Base-by-base conservation (phyloP, 164 flowering plant species). In the Buxus sempervirens region DNA sequence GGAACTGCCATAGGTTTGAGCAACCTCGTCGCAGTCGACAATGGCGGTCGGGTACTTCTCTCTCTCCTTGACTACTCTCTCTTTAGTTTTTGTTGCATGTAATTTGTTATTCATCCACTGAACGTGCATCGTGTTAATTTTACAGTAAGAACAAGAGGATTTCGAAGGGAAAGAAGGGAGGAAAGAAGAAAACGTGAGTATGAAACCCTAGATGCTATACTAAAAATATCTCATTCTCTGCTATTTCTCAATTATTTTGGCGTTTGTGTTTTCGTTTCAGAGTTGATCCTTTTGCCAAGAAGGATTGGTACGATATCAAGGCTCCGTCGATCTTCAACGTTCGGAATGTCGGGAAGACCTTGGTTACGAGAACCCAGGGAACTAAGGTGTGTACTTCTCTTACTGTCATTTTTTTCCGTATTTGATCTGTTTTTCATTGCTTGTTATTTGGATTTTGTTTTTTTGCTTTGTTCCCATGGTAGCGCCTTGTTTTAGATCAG, bases 111-210 rank as follows among this genome's bases (percentile, higher is more conserved):
- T 13, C 36, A 13, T 28, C 15, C 28, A 45, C 58, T 55, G 59
- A 54, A 10, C 54, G 3, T 32, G 13, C 67, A 19, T 18, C 54
- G 42, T 60, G 58, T n/a, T 1, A 2, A 3, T 56, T 54, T 58
- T 49, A 27, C 85, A 88, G 98, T 36, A 93, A 93, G 87, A 93
- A 93, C 88, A 93, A 93, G 95, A 77, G 98, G 81, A 92, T 92
- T 68, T 92, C 98, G 58, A 92, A 92, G 87, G 96, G 96, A 5
- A 90, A 90, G 85, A 90, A 93, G 78, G 95, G 96, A 73, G 90
- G 95, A 61, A 93, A 93, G 90, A 93, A 93, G 95, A 93, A 90
- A 80, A 86, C 88, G 94, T 90, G 62, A 83, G 97, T 83, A 8
- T 55, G 8, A 26, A 38, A 21, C 2, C 9, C 20, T 19, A 42